phyloP scores from a whole-genome alignment of 2,329 filamentous ascomycete species.

The Scopulariopsis brevicaulis region DNA sequence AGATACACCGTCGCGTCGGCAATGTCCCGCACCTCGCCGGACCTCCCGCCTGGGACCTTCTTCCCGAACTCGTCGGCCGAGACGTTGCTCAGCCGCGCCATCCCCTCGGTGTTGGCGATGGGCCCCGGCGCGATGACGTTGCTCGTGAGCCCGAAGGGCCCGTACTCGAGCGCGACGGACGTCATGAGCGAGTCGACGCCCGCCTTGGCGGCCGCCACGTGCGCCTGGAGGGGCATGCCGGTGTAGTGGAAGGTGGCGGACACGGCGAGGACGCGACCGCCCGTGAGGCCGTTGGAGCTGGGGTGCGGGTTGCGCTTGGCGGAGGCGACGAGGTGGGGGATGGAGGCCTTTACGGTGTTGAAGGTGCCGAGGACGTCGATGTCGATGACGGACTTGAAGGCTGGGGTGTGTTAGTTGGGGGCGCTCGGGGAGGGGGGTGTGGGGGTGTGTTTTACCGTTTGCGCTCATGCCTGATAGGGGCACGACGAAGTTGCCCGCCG shows the following conservation, averaged over 20 bases:
- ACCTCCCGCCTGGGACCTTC: constrained; percentile 60
- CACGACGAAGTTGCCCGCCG: constrained; percentile 90
- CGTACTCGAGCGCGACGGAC: constrained; percentile 77
- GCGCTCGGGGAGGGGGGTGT: background rate
- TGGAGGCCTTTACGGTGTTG: constrained; percentile 86
- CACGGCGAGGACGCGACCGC: constrained; percentile 80
- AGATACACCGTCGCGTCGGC: constrained; percentile 85
- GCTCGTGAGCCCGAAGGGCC: constrained; percentile 72
- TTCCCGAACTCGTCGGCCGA: constrained; percentile 20
- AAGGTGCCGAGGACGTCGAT: constrained; percentile 92
- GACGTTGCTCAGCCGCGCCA: constrained; percentile 47
- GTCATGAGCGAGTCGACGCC: constrained; percentile 77
- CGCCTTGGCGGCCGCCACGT: constrained; percentile 87
- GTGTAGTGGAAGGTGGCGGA: constrained; percentile 88
- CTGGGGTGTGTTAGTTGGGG: constrained; percentile 18
- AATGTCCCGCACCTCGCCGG: constrained; percentile 76
- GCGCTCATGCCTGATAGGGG: constrained; percentile 70
- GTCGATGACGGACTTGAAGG: constrained; percentile 90
- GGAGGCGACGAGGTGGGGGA: constrained; percentile 72
- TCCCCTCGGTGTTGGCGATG: constrained; percentile 75
- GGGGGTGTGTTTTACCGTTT: constrained; percentile 39
- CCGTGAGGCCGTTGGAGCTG: constrained; percentile 51
- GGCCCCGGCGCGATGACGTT: constrained; percentile 86
- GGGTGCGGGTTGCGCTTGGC: constrained; percentile 50
- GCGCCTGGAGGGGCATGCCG: constrained; percentile 73